These are phyloP conservation scores for Dictyostelium firmibasis DNA, from an alignment of 78 protist species.

Conservation along the genomic window DNA sequence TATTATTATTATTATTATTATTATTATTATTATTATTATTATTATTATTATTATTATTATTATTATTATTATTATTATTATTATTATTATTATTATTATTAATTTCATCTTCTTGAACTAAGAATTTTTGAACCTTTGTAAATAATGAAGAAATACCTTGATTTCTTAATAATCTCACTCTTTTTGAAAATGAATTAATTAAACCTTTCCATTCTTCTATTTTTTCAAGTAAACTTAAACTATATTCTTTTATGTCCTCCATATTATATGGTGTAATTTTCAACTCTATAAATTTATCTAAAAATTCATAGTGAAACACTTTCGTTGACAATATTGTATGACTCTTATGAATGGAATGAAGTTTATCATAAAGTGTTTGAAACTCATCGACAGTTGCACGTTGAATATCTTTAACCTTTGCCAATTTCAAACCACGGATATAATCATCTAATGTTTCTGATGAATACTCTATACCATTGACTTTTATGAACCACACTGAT, in stretches of 20 bases:
- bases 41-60: background rate
- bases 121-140: background rate
- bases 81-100: background rate
- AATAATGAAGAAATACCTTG: constrained; percentile 42
- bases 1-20: too few species aligned
- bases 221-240: background rate
- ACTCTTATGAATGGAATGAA: background rate
- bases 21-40: background rate
- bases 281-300: background rate
- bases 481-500: constrained; percentile 20
- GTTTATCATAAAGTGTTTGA: background rate
- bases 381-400: background rate
- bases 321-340: background rate
- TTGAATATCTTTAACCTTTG: background rate
- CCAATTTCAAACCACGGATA: constrained; percentile 45
- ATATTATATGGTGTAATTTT: background rate
- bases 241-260: background rate
- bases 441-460: constrained; percentile 28
- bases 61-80: too few species aligned
- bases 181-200: background rate
- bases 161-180: constrained; percentile 9
- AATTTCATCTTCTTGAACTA: background rate
- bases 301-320: background rate
- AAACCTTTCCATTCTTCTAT: background rate
- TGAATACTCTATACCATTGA: constrained; percentile 3